Base-by-base conservation (phyloP, 805 yeast species). In the Metschnikowia rubicola region DNA sequence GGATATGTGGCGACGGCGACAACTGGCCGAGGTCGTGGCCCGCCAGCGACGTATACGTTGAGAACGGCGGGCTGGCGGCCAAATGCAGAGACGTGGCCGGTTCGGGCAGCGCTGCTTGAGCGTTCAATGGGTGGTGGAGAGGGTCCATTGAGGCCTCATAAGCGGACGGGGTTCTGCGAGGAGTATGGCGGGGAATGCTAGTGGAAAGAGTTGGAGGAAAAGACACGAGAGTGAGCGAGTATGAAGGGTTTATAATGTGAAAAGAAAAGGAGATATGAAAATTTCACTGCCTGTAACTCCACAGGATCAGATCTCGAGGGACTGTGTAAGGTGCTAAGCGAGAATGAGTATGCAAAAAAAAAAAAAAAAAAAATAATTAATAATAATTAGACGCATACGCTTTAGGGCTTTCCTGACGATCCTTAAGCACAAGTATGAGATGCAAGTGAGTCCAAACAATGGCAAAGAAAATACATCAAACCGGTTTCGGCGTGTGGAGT, bases 271-370 rank as follows among this genome's bases (percentile, higher is more conserved):
- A 8, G 15, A 35, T n/a, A 5, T 6, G 44, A 28, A 28, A 30
- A 30, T 41, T 41, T 35, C 39, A 19, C n/a, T 10, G 4, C 30
- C 12, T 29, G 36, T 39, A 30, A 35, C 11, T 28, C 11, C 39
- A 26, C 36, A 35, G 29, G 21, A 17, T 30, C 39, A 41, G 34
- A 35, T 41, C 39, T 29, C 28, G 28, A 11, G 37, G 30, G 40
- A 36, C 46, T 43, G 46, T 43, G 37, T 43, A 37, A 37, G 41
- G 29, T 13, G 37, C 15, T 37, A 37, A 26, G 39, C 40, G 33
- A 37, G 41, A 30, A 28, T n/a, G 36, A 4, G 19, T 15, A 17
- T 9, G 29, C 32, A 30, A 34, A 21, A 26, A 19, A 8, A 28
- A 37, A 28, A 37, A 26, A 26, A 31, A 13, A 11, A 42, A 31